Base-by-base conservation (phyloP, 2,329 filamentous ascomycete species). In the Bimuria novae-zelandiae region DNA sequence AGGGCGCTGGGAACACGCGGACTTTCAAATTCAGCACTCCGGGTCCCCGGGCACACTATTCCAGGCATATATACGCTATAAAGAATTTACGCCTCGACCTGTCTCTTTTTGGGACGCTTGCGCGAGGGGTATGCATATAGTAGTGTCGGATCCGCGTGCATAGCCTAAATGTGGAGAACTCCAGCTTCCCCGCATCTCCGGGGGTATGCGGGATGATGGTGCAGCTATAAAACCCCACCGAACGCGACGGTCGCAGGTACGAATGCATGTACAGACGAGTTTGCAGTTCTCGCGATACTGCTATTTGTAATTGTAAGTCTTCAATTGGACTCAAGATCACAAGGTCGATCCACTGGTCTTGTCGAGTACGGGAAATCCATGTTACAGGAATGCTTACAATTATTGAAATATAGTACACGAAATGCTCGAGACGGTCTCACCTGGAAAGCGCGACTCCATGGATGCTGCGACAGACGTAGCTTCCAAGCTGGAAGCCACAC, bases 381-480 rank as follows among this genome's bases (percentile, higher is more conserved):
- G n/a, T n/a, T n/a, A n/a, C n/a, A n/a, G n/a, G n/a, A n/a, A n/a
- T n/a, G n/a, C n/a, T n/a, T n/a, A n/a, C n/a, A n/a, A n/a, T n/a
- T n/a, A n/a, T n/a, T n/a, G n/a, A n/a, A n/a, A n/a, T n/a, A n/a
- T n/a, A n/a, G n/a, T n/a, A 1, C 16, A 21, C 32, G 19, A 37
- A 6, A 41, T 29, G 21, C 14, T 33, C 59, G 21, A 2, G 43
- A 63, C 57, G 59, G 51, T 48, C 12, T 45, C 59, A 8, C 41
- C 19, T 29, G 32, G 37, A 8, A 71, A 71, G 33, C 56, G 65
- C 45, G 69, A 71, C 49, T 70, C 67, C 7, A 72, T 72, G 65
- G 68, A 69, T 12, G 68, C 63, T 1, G 63, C 61, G 11, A 46
- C 54, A 32, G 53, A 52, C 7, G 39, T 65, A 27, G 41, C 58